A percentile compares a stretch with the other conserved stretches of the same genome.
Conservation (phyloP, 495 filamentous ascomycete genomes). For the Penicillium cinerascens region DNA sequence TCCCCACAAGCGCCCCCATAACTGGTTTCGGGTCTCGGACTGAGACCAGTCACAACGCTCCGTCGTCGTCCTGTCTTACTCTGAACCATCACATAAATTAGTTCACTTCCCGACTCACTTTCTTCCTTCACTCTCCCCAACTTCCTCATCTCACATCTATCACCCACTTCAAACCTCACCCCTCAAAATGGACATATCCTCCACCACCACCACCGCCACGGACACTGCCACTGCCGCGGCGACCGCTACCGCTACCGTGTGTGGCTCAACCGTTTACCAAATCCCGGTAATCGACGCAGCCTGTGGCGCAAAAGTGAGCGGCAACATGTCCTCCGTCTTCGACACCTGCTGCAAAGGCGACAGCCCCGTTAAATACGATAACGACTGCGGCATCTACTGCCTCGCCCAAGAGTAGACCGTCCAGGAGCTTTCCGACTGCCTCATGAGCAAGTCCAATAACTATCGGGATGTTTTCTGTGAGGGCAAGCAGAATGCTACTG, state of each 20-base stretch:
- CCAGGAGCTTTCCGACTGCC: slow-evolving; percentile 31
- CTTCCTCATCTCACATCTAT: neutral
- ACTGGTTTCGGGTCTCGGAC: neutral
- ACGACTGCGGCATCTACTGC: slow-evolving; percentile 50
- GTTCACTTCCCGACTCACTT: neutral
- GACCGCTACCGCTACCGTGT: slow-evolving; percentile 12
- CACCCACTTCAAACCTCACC: neutral
- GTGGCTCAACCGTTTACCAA: slow-evolving; percentile 30
- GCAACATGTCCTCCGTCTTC: slow-evolving; percentile 40
- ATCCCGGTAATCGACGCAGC: slow-evolving; percentile 43
- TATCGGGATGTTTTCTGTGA: slow-evolving; percentile 38
- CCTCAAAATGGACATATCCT: slow-evolving; percentile 19
- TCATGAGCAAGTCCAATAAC: slow-evolving; percentile 29
- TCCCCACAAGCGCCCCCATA: neutral
- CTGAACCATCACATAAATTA: neutral
- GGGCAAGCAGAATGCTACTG: slow-evolving; percentile 31
- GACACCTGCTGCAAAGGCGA: slow-evolving; percentile 43
- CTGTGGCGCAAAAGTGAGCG: slow-evolving; percentile 36
- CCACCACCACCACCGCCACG: slow-evolving; percentile 23
- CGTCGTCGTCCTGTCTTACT: neutral
- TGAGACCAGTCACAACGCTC: neutral
- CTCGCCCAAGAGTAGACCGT: slow-evolving; percentile 44
- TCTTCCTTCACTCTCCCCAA: neutral
- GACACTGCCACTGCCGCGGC: slow-evolving; percentile 20
- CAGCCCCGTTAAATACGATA: slow-evolving; percentile 38